phyloP scores from a whole-genome alignment of 169 alveolate genomes.

The Cryptosporidium xiaoi region DNA sequence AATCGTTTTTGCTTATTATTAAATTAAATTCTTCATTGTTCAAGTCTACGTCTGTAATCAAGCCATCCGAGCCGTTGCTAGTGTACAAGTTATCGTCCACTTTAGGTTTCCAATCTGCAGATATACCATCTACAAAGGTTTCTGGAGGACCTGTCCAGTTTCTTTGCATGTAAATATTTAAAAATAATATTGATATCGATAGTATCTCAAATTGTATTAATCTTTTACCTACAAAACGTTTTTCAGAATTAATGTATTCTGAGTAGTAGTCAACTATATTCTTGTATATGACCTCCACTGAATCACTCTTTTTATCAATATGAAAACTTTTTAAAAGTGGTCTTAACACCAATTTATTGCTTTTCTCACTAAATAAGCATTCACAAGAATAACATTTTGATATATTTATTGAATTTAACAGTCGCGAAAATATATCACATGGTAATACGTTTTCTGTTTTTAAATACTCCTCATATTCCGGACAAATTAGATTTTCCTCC shows the following conservation, averaged over 20 bases:
- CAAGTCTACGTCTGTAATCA: not conserved
- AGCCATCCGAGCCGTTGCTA: not conserved
- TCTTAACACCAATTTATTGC: not conserved
- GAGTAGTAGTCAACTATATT: slow-evolving; percentile 26
- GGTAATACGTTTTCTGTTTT: not conserved
- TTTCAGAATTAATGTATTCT: slow-evolving; percentile 13
- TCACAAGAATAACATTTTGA: slow-evolving; percentile 41
- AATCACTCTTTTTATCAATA: slow-evolving; percentile 7
- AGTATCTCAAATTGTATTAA: slow-evolving; percentile 55
- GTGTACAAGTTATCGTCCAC: not conserved
- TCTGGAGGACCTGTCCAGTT: slow-evolving; percentile 73
- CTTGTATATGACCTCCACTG: slow-evolving; percentile 6
- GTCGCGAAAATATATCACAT: slow-evolving; percentile 22
- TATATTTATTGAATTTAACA: slow-evolving; percentile 6
- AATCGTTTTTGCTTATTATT: not conserved
- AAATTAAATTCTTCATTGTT: not conserved
- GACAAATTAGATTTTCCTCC: slow-evolving; percentile 53
- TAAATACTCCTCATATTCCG: not conserved
- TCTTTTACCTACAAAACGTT: not conserved
- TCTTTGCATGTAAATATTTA: slow-evolving; percentile 60
- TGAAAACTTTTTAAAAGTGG: slow-evolving; percentile 38
- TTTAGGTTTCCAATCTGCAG: slow-evolving; percentile 15
- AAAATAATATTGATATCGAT: slow-evolving; percentile 35
- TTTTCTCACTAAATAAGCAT: not conserved
- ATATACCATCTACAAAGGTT: slow-evolving; percentile 11